Percentiles rank a stretch among this genome's conserved stretches.
Conservation (phyloP, 2,329 filamentous ascomycete genomes). For the Coleophoma crateriformis region DNA sequence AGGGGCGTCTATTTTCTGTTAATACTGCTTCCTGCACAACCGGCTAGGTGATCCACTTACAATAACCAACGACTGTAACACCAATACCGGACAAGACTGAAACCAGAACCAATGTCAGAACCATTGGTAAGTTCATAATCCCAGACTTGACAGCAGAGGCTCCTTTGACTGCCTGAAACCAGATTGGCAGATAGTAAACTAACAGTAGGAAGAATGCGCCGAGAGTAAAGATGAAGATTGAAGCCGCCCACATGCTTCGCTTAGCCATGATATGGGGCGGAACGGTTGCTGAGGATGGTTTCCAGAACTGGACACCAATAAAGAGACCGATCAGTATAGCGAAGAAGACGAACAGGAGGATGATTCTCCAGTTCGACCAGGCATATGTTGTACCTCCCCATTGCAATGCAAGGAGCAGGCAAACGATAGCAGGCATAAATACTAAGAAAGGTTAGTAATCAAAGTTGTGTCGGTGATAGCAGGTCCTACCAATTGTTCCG, state of each 20-base stretch:
- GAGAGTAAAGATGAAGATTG: slow-evolving; percentile 29
- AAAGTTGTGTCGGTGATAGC: not conserved
- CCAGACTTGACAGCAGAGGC: slow-evolving; percentile 36
- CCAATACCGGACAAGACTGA: slow-evolving; percentile 15
- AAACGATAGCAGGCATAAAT: slow-evolving; percentile 25
- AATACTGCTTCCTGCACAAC: not conserved
- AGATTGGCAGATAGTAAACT: slow-evolving; percentile 41
- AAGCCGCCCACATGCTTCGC: slow-evolving; percentile 28
- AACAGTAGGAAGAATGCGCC: slow-evolving; percentile 30
- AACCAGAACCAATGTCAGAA: slow-evolving; percentile 25
- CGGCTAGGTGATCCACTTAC: slow-evolving; percentile 1
- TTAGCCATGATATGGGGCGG: slow-evolving; percentile 32
- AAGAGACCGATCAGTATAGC: slow-evolving; percentile 20
- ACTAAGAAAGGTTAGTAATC: slow-evolving; percentile 5
- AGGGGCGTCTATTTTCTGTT: slow-evolving; percentile 36
- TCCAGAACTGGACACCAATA: slow-evolving; percentile 28
- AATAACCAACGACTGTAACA: slow-evolving; percentile 47
- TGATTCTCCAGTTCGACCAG: slow-evolving; percentile 31
- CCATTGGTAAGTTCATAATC: slow-evolving; percentile 31
- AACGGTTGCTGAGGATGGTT: slow-evolving; percentile 33
- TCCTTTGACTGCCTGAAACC: slow-evolving; percentile 41
- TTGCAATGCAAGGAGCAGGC: slow-evolving; percentile 26
- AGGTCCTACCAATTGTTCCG: slow-evolving; percentile 13
- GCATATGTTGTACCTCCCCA: slow-evolving; percentile 28
- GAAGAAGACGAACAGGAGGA: slow-evolving; percentile 11